Evolutionary conservation across 179 eudicot genomes (phyloP), one percentile per base, ranked within the genome.

Genomic region (Silene coronaria): DNA sequence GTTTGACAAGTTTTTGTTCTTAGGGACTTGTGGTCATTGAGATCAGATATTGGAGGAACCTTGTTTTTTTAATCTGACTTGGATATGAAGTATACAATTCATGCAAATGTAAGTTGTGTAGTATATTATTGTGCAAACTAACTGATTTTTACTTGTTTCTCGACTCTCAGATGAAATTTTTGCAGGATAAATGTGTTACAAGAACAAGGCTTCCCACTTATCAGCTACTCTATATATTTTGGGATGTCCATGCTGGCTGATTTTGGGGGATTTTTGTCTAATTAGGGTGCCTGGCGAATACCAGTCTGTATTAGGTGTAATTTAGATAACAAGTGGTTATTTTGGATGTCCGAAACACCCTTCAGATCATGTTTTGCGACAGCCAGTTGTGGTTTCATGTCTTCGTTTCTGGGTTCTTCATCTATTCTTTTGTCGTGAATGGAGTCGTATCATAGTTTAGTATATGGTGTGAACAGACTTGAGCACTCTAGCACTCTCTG

Each of bases 311-410:
- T 77, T 21, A 38, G 32, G 53, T 11, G 16, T 46, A 14, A 14
- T 11, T 11, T 46, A 14, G 61, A 61, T 71, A 77, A 72, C 70
- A 62, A 45, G 27, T 45, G 72, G 78, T 81, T 67, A 73, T 81
- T 81, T 81, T 73, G 83, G 83, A 53, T 73, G 68, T 75, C 57
- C 62, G 70, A 74, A 71, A 73, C 73, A 68, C 83, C 71, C 78
- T 24, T 69, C 21, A 59, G 71, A 27, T 76, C 45, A 58, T 30
- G 74, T 74, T 66, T 66, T 58, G 59, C 53, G 17, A 22, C 61
- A 24, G 26, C 14, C 19, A 4, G 68, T 62, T 26, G 67, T 30
- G 69, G 58, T 76, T 76, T 55, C 69, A 42, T 76, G 60, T 64
- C 69, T 45, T 76, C 38, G 38, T 34, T 34, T 34, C 38, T 34